A percentile compares a stretch with the other conserved stretches of the same genome.
These are phyloP conservation scores for Penicillium sp. DNA, from an alignment of 2,329 filamentous ascomycete species.

Conservation along the genomic window DNA sequence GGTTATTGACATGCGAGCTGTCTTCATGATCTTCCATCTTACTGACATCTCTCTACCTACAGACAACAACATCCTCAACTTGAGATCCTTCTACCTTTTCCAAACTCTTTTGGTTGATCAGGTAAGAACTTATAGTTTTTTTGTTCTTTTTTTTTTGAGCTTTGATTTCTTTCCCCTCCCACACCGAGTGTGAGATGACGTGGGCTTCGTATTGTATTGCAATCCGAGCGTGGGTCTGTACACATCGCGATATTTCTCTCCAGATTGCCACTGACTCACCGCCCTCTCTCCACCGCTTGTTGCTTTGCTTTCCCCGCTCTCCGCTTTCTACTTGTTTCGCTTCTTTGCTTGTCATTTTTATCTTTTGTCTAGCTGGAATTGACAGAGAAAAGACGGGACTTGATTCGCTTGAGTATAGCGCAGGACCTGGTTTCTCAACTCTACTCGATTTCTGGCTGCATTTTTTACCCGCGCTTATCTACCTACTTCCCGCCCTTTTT, in stretches of 20 bases:
- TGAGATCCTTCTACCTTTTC: neutral
- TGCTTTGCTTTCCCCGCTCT: constrained; percentile 17
- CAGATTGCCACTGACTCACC: constrained; percentile 12
- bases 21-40: neutral
- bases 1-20: neutral
- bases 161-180: neutral
- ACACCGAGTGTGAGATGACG: constrained; percentile 6
- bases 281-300: constrained; percentile 21
- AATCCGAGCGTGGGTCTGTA: constrained; percentile 10
- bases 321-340: constrained; percentile 1
- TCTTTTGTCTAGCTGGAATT: neutral
- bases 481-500: neutral
- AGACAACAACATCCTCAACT: neutral
- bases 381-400: constrained; percentile 11
- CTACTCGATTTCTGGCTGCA: neutral
- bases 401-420: neutral
- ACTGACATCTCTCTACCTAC: neutral
- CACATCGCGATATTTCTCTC: neutral
- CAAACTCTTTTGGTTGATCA: neutral
- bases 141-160: neutral
- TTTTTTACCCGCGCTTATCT: constrained; percentile 1
- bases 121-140: neutral
- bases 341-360: neutral
- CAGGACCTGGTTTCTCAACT: neutral
- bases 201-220: constrained; percentile 16